Base-by-base conservation (phyloP, 2,329 filamentous ascomycete species). In the Aspergillus persii region DNA sequence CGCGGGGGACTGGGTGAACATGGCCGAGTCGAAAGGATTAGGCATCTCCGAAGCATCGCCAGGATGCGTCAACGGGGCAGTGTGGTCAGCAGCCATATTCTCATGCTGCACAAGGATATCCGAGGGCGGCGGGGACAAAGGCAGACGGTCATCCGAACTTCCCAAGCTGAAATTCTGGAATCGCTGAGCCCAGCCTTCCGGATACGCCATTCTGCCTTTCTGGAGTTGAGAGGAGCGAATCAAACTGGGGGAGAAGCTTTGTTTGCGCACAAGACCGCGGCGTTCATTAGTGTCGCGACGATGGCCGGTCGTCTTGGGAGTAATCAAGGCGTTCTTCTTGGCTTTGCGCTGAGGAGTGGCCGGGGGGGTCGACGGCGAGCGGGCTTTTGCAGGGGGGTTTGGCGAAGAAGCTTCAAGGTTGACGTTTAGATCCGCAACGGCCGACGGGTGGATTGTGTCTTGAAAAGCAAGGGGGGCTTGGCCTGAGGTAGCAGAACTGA, bases 141-240 rank as follows among this genome's bases (percentile, higher is more conserved):
- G 75, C 9, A 77, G 67, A 46, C 70, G 68, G 57, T 78, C 74
- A 57, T 79, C 73, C 15, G 80, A 74, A 62, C 77, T 71, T 51
- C 81, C 78, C 48, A 84, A 71, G 61, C 77, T 77, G 67, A 84
- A 84, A 61, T 81, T 80, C 59, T 84, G 79, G 49, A 85, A 76
- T 59, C 82, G 80, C 63, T 83, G 79, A 44, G 79, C 76, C 84
- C 84, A 86, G 50, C 73, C 67, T 53, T 79, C 70, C 70, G 77
- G 67, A 76, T 75, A 76, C 50, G 71, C 71, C 73, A 75, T 77
- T 63, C 69, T 77, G 60, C 66, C 68, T 60, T 79, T 70, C 72
- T 78, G 72, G 76, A 79, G 60, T 57, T 80, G 78, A 26, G 80
- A 80, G 46, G 83, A 78, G 65, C 79, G 82, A 79, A 84, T 84